phyloP scores from a whole-genome alignment of 192 early-diverging fungal genomes.

The Geranomyces michiganensis region DNA sequence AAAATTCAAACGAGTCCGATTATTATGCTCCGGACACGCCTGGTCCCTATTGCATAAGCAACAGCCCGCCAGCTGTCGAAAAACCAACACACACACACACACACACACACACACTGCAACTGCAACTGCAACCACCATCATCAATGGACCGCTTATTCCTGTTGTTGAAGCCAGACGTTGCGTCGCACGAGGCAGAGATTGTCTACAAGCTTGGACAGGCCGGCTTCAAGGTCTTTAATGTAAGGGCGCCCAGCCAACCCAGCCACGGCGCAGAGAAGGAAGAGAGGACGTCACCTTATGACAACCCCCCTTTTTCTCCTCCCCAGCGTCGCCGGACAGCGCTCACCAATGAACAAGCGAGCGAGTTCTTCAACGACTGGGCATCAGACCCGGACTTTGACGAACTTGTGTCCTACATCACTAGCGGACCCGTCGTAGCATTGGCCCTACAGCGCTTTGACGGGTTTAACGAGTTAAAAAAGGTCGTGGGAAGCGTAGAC shows the following conservation, averaged over 20 bases:
- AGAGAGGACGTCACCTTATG: no score
- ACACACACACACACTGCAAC: no score
- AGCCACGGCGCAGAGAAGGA: background rate
- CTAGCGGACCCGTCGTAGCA: constrained; percentile 43
- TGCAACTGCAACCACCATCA: background rate
- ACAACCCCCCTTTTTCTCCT: background rate
- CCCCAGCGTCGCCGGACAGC: constrained; percentile 36
- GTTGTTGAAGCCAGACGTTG: constrained; percentile 47
- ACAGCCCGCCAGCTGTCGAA: no score
- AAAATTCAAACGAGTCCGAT: no score
- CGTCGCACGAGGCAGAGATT: constrained; percentile 40
- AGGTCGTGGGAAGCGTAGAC: constrained; percentile 39
- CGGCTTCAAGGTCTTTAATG: constrained; percentile 53
- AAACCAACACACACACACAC: no score
- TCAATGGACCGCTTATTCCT: constrained; percentile 42
- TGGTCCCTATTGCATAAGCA: no score
- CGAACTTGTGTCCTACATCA: constrained; percentile 38
- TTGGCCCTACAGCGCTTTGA: constrained; percentile 40
- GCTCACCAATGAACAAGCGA: constrained; percentile 48
- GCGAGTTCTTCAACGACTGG: constrained; percentile 41
- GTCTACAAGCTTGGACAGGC: constrained; percentile 35
- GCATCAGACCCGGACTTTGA: constrained; percentile 30
- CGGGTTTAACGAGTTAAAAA: constrained; percentile 35
- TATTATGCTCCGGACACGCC: no score
- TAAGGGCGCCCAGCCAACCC: constrained; percentile 3